Evolutionary conservation across 768 basidiomycete species (phyloP), one percentile per base, ranked within the genome.

Genomic region (Cytidiella melzeri): DNA sequence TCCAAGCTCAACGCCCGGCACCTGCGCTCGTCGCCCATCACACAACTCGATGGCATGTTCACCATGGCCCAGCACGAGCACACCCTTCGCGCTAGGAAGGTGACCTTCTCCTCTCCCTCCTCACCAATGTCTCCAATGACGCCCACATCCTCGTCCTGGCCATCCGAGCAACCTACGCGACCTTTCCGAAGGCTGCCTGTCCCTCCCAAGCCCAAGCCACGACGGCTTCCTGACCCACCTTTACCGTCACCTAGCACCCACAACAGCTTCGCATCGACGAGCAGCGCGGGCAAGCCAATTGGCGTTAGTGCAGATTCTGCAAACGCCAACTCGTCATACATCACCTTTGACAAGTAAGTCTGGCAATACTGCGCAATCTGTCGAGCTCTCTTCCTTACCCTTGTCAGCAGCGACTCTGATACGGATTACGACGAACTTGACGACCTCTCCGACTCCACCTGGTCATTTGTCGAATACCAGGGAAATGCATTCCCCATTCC

Each of bases 261-360:
- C 30, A 34, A 15, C 30, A 34, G 30, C 15, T 34, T 34, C 15
- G 30, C 30, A 34, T 34, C 30, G 30, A 34, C 30, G 9, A 34
- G 30, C 30, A 34, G 30, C 30, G 30, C 30, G 7, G 30, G 30
- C 15, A 34, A 34, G 15, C 15, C 30, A 15, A 34, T 7, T 15
- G 15, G 30, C 30, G 15, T 34, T 34, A 15, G 30, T 34, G 30
- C 9, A 34, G 15, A 34, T 34, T 38, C 36, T 10, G 26, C 3
- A 4, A 20, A 38, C 42, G 18, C 25, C 23, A 15, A 20, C n/a
- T 41, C 26, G 19, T 53, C 52, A 6, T 53, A 53, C 30, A 45
- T 53, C 30, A 47, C 47, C 26, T 24, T 53, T 5, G 43, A 53
- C 18, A 46, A 53, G 52, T 53, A 40, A 12, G 52, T 47, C 9